Evolutionary conservation across 2,329 filamentous ascomycete genomes (phyloP).

Genomic region (Coniochaeta sp.): DNA sequence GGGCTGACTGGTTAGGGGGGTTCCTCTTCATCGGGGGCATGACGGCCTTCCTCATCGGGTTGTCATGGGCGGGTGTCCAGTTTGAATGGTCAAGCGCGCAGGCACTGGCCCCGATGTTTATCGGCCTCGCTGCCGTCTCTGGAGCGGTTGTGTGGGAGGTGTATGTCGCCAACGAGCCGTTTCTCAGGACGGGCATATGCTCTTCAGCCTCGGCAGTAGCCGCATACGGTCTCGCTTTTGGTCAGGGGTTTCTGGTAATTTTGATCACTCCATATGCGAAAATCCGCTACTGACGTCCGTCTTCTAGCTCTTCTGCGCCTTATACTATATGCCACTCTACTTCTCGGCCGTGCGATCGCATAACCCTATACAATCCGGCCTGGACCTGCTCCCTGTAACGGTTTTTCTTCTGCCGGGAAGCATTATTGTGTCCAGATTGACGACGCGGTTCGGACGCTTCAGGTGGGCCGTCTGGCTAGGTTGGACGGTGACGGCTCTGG

Average conservation of each 20-base stretch:
- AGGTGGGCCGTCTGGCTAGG: conserved; percentile 30
- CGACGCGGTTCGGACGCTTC: conserved; percentile 24
- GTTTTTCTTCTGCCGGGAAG: conserved; percentile 22
- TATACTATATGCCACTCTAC: conserved; percentile 29
- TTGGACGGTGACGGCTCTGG: conserved; percentile 22
- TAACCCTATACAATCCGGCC: conserved; percentile 23
- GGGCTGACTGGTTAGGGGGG: conserved; percentile 39
- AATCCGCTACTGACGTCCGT: conserved; percentile 16
- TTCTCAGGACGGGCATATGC: conserved; percentile 24
- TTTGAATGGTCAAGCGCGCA: conserved; percentile 32
- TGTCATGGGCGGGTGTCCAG: conserved; percentile 36
- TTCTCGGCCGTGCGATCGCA: conserved; percentile 26
- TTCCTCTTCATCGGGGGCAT: conserved; percentile 33
- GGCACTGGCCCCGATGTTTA: conserved; percentile 33
- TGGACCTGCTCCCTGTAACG: conserved; percentile 26
- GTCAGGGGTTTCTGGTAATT: no score
- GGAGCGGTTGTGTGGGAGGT: conserved; percentile 30
- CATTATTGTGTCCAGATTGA: conserved; percentile 23
- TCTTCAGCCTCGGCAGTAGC: conserved; percentile 18
- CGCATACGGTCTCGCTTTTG: conserved; percentile 21
- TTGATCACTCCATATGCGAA: not conserved
- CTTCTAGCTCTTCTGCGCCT: no score
- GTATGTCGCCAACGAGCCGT: conserved; percentile 21
- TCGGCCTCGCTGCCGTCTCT: conserved; percentile 32
- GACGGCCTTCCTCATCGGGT: no score